phyloP scores from a whole-genome alignment of 2,329 filamentous ascomycete genomes.

The Talaromyces sp. region DNA sequence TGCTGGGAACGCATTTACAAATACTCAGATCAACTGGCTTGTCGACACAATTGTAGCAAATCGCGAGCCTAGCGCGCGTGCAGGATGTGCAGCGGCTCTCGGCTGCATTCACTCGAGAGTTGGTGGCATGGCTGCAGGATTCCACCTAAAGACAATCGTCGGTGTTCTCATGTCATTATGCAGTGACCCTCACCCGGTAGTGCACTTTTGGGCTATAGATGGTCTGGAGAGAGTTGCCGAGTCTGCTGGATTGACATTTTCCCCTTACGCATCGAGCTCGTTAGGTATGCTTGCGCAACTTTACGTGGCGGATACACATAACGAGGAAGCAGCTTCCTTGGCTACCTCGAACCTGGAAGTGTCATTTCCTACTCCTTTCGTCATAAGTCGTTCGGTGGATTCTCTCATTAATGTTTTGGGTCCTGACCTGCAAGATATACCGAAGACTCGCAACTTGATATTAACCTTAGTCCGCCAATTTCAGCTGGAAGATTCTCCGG shows the following conservation, averaged over 20 bases:
- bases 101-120: slow-evolving; percentile 93
- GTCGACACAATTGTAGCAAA: slow-evolving; percentile 94
- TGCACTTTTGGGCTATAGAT: slow-evolving; percentile 95
- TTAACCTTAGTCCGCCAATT: slow-evolving; percentile 82
- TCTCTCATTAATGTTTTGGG: slow-evolving; percentile 96
- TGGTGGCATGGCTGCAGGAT: slow-evolving; percentile 94
- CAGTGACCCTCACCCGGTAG: slow-evolving; percentile 89
- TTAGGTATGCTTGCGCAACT: slow-evolving; percentile 92
- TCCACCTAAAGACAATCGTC: slow-evolving; percentile 95
- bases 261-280: slow-evolving; percentile 82
- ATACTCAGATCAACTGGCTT: slow-evolving; percentile 81
- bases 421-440: slow-evolving; percentile 88
- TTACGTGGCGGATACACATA: slow-evolving; percentile 88
- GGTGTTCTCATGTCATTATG: slow-evolving; percentile 96
- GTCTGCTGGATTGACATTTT: slow-evolving; percentile 88
- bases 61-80: slow-evolving; percentile 85
- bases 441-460: slow-evolving; percentile 87
- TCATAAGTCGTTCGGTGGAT: slow-evolving; percentile 83
- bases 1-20: slow-evolving; percentile 85
- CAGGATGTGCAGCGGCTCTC: slow-evolving; percentile 89
- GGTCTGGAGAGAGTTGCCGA: slow-evolving; percentile 83
- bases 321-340: slow-evolving; percentile 73
- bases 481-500: slow-evolving; percentile 66
- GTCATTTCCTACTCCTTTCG: slow-evolving; percentile 75
- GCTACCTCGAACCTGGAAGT: slow-evolving; percentile 88